Evolutionary conservation across 1,139 yeast genomes (phyloP), one percentile per base, ranked within the genome.

Genomic region (Geotrichum histeridarum): DNA sequence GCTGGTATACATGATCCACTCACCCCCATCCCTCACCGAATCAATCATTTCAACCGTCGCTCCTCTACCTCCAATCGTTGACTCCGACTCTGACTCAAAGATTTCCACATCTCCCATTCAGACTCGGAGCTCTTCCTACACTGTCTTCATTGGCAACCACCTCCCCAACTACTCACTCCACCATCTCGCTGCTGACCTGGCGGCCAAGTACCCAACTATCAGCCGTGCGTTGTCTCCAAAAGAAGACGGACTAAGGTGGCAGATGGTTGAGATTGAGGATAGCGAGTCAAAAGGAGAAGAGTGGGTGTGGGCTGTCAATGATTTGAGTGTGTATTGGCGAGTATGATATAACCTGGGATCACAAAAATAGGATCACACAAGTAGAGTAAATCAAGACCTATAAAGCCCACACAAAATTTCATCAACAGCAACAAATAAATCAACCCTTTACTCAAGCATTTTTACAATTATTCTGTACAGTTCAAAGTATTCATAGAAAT

Each of bases 1-100:
- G 50, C 54, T 7, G 51, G 54, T 4, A 61, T 86, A 80, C 63
- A 73, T 86, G 54, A 94, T 94, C 0, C 95, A 87, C 69, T 91
- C 91, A 0, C 88, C 90, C 0, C 69, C 84, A 42, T 74, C 71
- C 6, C 69, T 86, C 11, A 81, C 86, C 1, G 79, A 82, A 46
- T 43, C 56, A 0, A 61, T 83, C 1, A 59, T 84, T 9, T 32
- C 54, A 8, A 31, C 17, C 4, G 12, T 31, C 4, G 67, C 69
- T 17, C 46, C 15, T n/a, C 12, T 31, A 7, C n/a, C 46, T 12
- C 7, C 43, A 42, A 39, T 5, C 27, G 3, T 5, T 22, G 27
- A 22, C 27, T 22, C 27, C 5, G 27, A 22, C 27, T 22, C 27
- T 22, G 27, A 22, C 27, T 3, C 5, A 3, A 3, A 22, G 27